Percentiles rank a stretch among this genome's conserved stretches.
Conservation (phyloP, 257 asterid genomes). For the Petrea volubilis region DNA sequence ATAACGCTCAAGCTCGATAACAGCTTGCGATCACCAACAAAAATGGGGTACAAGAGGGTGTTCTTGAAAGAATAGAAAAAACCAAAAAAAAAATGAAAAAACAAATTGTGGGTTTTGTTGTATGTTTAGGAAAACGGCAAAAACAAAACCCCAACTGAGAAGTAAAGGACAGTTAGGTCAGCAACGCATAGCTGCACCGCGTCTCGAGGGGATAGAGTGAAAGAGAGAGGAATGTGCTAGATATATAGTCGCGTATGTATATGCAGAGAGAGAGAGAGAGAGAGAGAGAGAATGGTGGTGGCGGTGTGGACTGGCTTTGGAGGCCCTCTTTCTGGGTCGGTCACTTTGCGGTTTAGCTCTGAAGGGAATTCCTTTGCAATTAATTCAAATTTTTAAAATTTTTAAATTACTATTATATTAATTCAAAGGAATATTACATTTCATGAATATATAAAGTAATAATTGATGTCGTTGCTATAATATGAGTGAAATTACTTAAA, state of each 20-base stretch:
- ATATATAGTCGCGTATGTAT: slow-evolving; percentile 16
- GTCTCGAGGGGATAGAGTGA: slow-evolving; percentile 24
- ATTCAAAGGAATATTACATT: slow-evolving; percentile 21
- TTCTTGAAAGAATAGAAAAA: not conserved
- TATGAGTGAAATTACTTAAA: not conserved
- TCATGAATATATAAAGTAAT: not conserved
- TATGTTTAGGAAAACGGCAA: slow-evolving; percentile 20
- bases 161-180: slow-evolving; percentile 41
- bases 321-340: slow-evolving; percentile 29
- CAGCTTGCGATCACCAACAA: slow-evolving; percentile 19
- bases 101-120: not conserved
- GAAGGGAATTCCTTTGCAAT: slow-evolving; percentile 15
- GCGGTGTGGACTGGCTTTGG: not conserved
- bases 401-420: not conserved
- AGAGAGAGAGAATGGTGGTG: slow-evolving; percentile 14
- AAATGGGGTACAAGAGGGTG: not conserved
- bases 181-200: slow-evolving; percentile 52
- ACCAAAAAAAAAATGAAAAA: not conserved
- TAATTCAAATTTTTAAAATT: slow-evolving; percentile 18
- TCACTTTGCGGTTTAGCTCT: slow-evolving; percentile 26
- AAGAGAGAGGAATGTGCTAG: slow-evolving; percentile 4
- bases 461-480: not conserved
- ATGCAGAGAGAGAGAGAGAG: slow-evolving; percentile 22
- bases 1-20: not conserved
- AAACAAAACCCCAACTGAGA: slow-evolving; percentile 22